Base-by-base conservation (phyloP, 169 alveolate genomes). In the Pseudocohnilembus persalinus region DNA sequence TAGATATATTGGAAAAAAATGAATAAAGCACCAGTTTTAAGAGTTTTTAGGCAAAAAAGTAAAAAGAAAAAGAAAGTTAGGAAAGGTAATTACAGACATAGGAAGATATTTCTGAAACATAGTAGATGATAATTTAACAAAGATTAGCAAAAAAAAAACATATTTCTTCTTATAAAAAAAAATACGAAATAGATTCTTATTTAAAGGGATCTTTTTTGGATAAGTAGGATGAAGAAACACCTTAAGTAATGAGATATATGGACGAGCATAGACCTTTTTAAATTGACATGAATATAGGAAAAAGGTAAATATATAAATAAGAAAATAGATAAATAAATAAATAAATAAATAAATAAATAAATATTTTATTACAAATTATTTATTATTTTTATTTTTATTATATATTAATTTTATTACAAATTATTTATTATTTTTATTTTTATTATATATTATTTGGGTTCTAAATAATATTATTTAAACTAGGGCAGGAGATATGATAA, bases 231-330 rank as follows among this genome's bases (percentile, higher is more conserved):
- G 77, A 79, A 25, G 84, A 79, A 29, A 79, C 24, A 29, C 76
- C 74, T 79, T 29, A 79, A 24, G n/a, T 29, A 0, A 79, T 79
- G 76, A 49, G 74, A 63, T 49, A 64, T 16, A 79, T 49, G 84
- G 84, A 35, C 29, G 76, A 79, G 16, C 29, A 34, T 24, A 34
- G 49, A 11, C 31, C 35, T 28, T 79, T 79, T 64, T 49, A n/a
- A 29, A 74, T 76, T 29, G 30, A 79, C 34, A 79, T 79, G 29
- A 79, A 79, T 64, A 79, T 79, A 16, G 84, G 84, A 20, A 49
- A 49, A 20, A 49, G 20, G 68, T 49, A 49, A 49, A 11, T 49
- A 49, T 20, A 49, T 11, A 49, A 49, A 49, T 49, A 11, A 20
- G 68, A 11, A 11, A 49, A 11, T 49, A 49, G 68, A 49, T 4